Percentiles rank a stretch among this genome's conserved stretches.
phyloP scores from a whole-genome alignment of 2,329 filamentous ascomycete genomes.

The Ceratocystis colombiana region DNA sequence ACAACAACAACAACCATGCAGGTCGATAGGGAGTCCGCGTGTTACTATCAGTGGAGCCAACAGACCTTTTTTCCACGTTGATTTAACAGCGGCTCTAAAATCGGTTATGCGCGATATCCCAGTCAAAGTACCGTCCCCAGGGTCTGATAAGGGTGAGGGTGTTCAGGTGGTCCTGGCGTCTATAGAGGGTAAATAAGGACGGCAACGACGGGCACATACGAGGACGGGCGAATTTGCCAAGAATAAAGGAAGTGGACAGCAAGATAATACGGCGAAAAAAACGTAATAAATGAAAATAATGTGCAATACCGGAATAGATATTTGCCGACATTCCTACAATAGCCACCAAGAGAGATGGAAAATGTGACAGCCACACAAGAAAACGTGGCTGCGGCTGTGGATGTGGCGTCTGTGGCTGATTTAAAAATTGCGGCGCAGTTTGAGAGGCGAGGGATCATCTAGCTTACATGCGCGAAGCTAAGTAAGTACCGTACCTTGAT shows the following conservation, averaged over 20 bases:
- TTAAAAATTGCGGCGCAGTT: not conserved
- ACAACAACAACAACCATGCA: not conserved
- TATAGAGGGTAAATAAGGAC: not conserved
- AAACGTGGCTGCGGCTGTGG: not conserved
- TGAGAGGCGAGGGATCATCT: too few relatives aligned
- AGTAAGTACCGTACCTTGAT: not conserved
- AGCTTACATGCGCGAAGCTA: too few relatives aligned
- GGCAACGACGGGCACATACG: not conserved
- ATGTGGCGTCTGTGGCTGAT: not conserved
- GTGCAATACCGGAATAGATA: too few relatives aligned
- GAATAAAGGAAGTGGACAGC: not conserved
- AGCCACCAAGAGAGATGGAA: not conserved
- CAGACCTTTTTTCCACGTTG: conserved; percentile 41
- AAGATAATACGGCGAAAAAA: not conserved
- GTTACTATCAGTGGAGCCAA: conserved; percentile 36
- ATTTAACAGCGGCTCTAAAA: conserved; percentile 38
- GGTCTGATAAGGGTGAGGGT: conserved; percentile 16
- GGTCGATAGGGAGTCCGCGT: not conserved
- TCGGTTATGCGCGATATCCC: conserved; percentile 29
- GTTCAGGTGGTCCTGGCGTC: conserved; percentile 10
- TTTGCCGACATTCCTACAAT: too few relatives aligned
- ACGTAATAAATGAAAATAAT: too few relatives aligned
- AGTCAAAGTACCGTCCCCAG: not conserved
- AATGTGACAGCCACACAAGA: not conserved
- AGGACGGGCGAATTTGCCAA: not conserved